Percentiles rank a stretch among this genome's conserved stretches.
These are phyloP conservation scores for Rhodomyrtus tomentosa DNA, from an alignment of 345 rosid species.

Conservation along the genomic window DNA sequence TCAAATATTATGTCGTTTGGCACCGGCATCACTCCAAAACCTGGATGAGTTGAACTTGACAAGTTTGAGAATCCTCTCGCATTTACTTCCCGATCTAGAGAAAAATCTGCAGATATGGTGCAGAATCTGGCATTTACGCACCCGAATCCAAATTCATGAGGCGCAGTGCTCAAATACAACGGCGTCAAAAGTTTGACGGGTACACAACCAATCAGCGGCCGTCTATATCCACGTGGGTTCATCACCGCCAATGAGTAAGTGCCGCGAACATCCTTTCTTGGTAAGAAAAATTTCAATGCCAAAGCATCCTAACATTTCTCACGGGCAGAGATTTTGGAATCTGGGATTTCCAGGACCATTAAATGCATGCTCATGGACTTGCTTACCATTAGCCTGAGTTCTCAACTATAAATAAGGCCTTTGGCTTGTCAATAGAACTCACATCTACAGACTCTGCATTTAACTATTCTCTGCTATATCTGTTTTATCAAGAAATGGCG, in stretches of 20 bases:
- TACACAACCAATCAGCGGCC: neutral
- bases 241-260: neutral
- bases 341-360: neutral
- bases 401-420: neutral
- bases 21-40: neutral
- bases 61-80: neutral
- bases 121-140: neutral
- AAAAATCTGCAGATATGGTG: neutral
- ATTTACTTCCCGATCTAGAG: neutral
- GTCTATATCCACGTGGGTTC: neutral
- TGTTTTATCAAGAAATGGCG: neutral
- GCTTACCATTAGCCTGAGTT: neutral
- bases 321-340: neutral
- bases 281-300: neutral
- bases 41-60: neutral
- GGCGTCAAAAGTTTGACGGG: neutral
- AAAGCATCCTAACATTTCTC: neutral
- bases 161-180: neutral
- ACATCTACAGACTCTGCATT: neutral
- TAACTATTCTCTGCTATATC: neutral
- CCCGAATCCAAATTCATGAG: neutral
- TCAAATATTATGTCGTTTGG: neutral
- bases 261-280: neutral
- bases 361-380: neutral
- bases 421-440: neutral